These are phyloP conservation scores for Fusarium duplospermum DNA, from an alignment of 2,329 filamentous ascomycete species.

Conservation along the genomic window DNA sequence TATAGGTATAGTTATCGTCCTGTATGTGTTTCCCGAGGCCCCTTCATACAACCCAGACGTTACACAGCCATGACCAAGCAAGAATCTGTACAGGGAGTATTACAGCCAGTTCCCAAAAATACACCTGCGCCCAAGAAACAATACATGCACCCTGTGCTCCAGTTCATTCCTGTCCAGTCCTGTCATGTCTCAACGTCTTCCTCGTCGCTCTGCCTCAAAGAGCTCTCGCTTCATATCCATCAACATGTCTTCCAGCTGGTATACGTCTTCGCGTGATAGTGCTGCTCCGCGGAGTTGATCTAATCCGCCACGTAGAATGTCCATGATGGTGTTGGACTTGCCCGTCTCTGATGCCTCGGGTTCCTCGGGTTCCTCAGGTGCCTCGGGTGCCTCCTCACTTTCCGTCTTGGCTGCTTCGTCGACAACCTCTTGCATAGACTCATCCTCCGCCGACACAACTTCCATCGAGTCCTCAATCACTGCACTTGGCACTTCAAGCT, in stretches of 20 bases:
- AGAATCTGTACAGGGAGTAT: slow-evolving; percentile 31
- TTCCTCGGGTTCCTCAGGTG: neutral
- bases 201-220: slow-evolving; percentile 75
- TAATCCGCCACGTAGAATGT: slow-evolving; percentile 56
- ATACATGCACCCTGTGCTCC: slow-evolving; percentile 25
- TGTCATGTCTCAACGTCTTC: slow-evolving; percentile 51
- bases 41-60: slow-evolving; percentile 4
- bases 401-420: neutral
- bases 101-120: slow-evolving; percentile 27
- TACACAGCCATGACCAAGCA: slow-evolving; percentile 11
- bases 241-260: slow-evolving; percentile 80
- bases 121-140: slow-evolving; percentile 29
- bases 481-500: slow-evolving; percentile 11
- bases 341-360: slow-evolving; percentile 10
- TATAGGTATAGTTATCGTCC: slow-evolving; percentile 8
- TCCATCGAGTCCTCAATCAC: slow-evolving; percentile 41
- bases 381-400: neutral
- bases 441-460: slow-evolving; percentile 13
- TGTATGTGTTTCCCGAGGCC: slow-evolving; percentile 18
- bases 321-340: slow-evolving; percentile 44
- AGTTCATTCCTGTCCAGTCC: neutral
- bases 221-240: slow-evolving; percentile 82
- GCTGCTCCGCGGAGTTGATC: slow-evolving; percentile 68
- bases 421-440: neutral
- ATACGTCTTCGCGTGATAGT: slow-evolving; percentile 73